Percentiles rank a stretch among this genome's conserved stretches.
phyloP scores from a whole-genome alignment of 176 grass and related monocot species.

The Elymus sibiricus region DNA sequence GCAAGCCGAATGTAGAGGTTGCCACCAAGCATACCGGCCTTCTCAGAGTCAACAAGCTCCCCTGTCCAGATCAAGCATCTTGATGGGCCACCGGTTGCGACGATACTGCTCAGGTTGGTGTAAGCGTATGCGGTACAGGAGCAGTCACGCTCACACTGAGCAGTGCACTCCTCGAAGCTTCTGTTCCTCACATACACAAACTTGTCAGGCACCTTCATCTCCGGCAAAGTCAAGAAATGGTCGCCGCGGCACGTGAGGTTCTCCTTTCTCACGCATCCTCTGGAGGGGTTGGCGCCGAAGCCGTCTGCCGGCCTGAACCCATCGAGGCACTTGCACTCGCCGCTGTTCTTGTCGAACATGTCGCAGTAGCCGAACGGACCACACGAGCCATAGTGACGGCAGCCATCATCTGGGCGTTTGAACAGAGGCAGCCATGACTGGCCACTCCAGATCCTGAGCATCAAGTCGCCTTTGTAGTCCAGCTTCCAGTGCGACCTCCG shows the following conservation, averaged over 20 bases:
- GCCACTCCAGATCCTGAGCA: not conserved
- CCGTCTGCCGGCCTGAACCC: slow-evolving; percentile 22
- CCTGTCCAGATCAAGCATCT: slow-evolving; percentile 54
- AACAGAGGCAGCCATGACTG: not conserved
- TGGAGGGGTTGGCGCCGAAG: not conserved
- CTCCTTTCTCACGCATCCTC: slow-evolving; percentile 38
- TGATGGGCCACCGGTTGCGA: not conserved
- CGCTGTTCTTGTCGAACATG: not conserved
- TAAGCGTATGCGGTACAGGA: slow-evolving; percentile 47
- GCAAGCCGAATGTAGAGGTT: slow-evolving; percentile 40
- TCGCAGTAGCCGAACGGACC: slow-evolving; percentile 46
- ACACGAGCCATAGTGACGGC: slow-evolving; percentile 18
- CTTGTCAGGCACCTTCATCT: slow-evolving; percentile 42
- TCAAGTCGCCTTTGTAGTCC: not conserved
- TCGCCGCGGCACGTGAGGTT: not conserved
- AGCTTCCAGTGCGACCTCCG: not conserved
- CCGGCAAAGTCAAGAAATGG: slow-evolving; percentile 10
- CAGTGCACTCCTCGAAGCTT: slow-evolving; percentile 27
- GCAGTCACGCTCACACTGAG: slow-evolving; percentile 40
- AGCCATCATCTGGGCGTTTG: not conserved
- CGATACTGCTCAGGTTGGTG: not conserved
- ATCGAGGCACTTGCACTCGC: slow-evolving; percentile 25
- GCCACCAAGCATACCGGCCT: not conserved
- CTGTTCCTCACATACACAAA: slow-evolving; percentile 10
- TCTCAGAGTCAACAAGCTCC: slow-evolving; percentile 40